Base-by-base conservation (phyloP, 371 early-diverging fungal species). In the Haplosporangium sp. region DNA sequence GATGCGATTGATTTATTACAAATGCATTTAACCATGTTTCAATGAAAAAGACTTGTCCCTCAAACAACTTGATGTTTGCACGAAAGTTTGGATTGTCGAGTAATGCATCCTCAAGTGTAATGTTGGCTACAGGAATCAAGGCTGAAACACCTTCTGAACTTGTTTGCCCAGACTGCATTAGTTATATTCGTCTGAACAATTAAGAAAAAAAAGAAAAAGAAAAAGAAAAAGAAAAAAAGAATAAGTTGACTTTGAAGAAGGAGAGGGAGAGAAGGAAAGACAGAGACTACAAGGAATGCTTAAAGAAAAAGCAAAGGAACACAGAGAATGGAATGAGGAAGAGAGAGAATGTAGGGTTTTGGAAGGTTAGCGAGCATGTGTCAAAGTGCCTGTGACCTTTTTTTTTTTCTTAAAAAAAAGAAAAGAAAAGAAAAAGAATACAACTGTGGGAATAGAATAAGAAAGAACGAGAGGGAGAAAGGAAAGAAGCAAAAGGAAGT, bases 31-130 rank as follows among this genome's bases (percentile, higher is more conserved):
- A 75, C 94, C 93, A 93, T 78, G 85, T 86, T 61, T 89, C 86
- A 11, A 92, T 69, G 27, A 86, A 86, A 44, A 91, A 92, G 47
- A 94, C 71, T 58, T 94, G 93, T 9, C 90, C 90, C 67, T 92
- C 90, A 78, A 92, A 91, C 47, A 89, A 88, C 11, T 85, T 71
- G 37, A 90, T 77, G 62, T 85, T 85, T 53, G 92, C 90, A 9
- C 94, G 87, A 65, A 90, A 91, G 13, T 87, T 86, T 45, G 93
- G 94, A 9, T 93, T 91, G 71, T 94, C 94, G 17, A 85, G 85
- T 50, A 91, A 67, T n/a, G 90, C 90, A 83, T 89, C 88, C 66
- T 92, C 86, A n/a, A 91, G 67, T 0, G 90, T 88, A 17, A 85
- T 73, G 62, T 81, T 81, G 56, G 82, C 82, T 11, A 81, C 76